These are phyloP conservation scores for Rosa multiflora DNA, from an alignment of 306 rosid species.

Conservation along the genomic window DNA sequence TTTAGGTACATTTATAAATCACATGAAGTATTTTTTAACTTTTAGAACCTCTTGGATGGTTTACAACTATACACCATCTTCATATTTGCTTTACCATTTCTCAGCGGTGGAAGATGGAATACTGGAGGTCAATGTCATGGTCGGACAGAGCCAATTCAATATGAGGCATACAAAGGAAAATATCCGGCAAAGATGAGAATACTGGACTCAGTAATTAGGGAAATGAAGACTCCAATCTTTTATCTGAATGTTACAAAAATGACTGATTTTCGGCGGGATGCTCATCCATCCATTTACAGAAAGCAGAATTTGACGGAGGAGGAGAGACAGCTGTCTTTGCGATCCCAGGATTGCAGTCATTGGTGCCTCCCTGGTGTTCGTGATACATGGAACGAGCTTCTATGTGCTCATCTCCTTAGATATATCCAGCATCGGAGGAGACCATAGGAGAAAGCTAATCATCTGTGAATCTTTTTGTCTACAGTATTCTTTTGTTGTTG, in stretches of 20 bases:
- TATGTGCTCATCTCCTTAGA: constrained; percentile 18
- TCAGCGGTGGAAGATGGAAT: constrained; percentile 20
- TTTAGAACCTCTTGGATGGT: background rate
- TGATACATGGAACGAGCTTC: constrained; percentile 52
- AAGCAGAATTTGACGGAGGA: constrained; percentile 42
- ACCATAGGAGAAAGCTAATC: constrained; percentile 4
- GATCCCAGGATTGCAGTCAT: constrained; percentile 61
- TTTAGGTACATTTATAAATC: constrained; percentile 21
- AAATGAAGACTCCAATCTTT: constrained; percentile 18
- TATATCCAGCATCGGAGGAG: background rate
- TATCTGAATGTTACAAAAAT: constrained; percentile 27
- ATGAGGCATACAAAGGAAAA: constrained; percentile 15
- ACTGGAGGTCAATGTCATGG: constrained; percentile 24
- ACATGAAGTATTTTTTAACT: background rate
- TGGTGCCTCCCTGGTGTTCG: constrained; percentile 76
- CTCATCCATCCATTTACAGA: constrained; percentile 39
- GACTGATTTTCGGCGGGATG: constrained; percentile 27
- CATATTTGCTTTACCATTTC: background rate
- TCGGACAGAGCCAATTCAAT: constrained; percentile 9
- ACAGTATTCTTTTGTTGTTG: background rate
- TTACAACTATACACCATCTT: background rate
- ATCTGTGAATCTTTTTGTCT: background rate
- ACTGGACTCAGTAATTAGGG: constrained; percentile 14
- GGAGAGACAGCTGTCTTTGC: constrained; percentile 31
- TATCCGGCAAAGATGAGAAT: constrained; percentile 24